phyloP scores from a whole-genome alignment of 2,329 filamentous ascomycete genomes.

The Sclerotinia spermophila region DNA sequence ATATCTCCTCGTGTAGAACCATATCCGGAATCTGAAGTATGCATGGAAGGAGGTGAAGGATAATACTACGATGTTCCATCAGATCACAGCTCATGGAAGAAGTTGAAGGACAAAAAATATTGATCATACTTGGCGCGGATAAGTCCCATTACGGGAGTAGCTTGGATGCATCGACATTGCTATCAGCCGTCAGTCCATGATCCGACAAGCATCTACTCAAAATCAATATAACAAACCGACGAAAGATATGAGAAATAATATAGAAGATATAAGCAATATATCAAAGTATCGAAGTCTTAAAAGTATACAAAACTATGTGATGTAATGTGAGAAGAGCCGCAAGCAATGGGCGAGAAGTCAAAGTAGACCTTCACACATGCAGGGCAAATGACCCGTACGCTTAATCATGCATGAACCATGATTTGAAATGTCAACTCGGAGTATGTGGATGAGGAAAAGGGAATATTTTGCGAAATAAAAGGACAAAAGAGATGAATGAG shows the following conservation, averaged over 20 bases:
- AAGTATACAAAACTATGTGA: constrained; percentile 11
- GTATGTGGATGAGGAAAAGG: background rate
- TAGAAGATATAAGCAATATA: constrained; percentile 22
- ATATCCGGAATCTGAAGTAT: constrained; percentile 28
- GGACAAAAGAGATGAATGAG: background rate
- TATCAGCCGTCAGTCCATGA: constrained; percentile 22
- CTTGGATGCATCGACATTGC: constrained; percentile 32
- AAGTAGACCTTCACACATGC: background rate
- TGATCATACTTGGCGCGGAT: constrained; percentile 30
- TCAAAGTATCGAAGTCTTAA: constrained; percentile 14
- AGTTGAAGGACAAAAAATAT: constrained; percentile 1
- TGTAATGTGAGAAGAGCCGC: constrained; percentile 24
- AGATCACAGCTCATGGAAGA: constrained; percentile 23
- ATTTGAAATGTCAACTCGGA: background rate
- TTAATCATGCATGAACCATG: background rate
- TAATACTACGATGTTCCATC: constrained; percentile 31
- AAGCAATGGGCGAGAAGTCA: background rate
- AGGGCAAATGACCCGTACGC: constrained; percentile 5
- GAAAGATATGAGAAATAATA: constrained; percentile 15
- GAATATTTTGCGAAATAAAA: background rate
- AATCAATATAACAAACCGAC: constrained; percentile 24
- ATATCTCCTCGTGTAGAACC: constrained; percentile 29
- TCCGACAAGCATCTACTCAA: constrained; percentile 6
- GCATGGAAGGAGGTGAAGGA: constrained; percentile 27
- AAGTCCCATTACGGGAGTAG: constrained; percentile 26